Evolutionary conservation across 768 basidiomycete species (phyloP).

Genomic region (Bullera alba): DNA sequence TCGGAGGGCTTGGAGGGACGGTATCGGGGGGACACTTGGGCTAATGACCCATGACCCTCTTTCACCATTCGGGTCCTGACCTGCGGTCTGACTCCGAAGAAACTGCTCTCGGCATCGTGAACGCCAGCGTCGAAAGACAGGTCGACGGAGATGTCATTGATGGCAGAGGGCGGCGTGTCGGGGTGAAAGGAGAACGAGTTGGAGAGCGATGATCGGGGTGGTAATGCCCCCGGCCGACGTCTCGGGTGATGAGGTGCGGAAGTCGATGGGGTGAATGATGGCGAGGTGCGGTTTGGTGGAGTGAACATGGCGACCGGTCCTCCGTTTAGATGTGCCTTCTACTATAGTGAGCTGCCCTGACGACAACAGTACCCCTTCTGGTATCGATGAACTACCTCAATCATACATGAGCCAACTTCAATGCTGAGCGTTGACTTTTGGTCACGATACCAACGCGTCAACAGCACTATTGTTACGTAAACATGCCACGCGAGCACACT

Average conservation of each 20-base stretch:
- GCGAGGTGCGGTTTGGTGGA: constrained; percentile 23
- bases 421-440: no score
- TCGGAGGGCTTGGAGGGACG: no score
- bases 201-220: constrained; percentile 29
- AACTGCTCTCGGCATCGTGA: background rate
- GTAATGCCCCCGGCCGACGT: constrained; percentile 5
- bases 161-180: background rate
- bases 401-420: no score
- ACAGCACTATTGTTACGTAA: no score
- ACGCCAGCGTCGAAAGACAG: constrained; percentile 11
- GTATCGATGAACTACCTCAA: no score
- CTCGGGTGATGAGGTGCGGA: background rate
- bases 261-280: constrained; percentile 12
- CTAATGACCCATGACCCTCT: constrained; percentile 34
- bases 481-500: no score
- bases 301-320: constrained; percentile 27
- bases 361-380: no score
- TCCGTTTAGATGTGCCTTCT: no score
- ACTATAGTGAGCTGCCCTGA: no score
- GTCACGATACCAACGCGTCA: no score
- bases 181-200: constrained; percentile 27
- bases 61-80: background rate
- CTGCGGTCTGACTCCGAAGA: constrained; percentile 14
- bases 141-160: background rate
- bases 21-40: constrained; percentile 28